phyloP scores from a whole-genome alignment of 1,284 basidiomycete genomes.

The Ceraceosorus bombacis region DNA sequence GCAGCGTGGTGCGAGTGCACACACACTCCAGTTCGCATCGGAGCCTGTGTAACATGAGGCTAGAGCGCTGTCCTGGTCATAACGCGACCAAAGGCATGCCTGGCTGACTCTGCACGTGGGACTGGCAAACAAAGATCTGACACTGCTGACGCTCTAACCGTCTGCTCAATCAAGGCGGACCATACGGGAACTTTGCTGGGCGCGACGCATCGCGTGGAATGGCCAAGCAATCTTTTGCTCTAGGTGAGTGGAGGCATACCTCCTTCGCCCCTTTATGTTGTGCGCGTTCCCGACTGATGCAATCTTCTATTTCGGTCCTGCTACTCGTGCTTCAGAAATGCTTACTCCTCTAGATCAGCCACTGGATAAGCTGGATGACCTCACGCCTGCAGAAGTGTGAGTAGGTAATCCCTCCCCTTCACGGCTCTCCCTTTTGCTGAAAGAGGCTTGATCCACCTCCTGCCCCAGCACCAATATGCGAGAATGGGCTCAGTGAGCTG shows the following conservation, averaged over 20 bases:
- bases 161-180: constrained; percentile 60
- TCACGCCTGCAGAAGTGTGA: constrained; percentile 73
- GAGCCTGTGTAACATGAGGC: neutral
- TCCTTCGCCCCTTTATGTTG: too few relatives aligned
- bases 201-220: constrained; percentile 86
- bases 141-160: neutral
- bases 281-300: constrained; percentile 6
- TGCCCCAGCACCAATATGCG: constrained; percentile 7
- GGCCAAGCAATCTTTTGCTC: constrained; percentile 92
- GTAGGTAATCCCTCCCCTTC: constrained; percentile 44
- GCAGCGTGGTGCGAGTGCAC: neutral
- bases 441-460: neutral
- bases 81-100: neutral
- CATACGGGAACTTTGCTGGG: constrained; percentile 94
- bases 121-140: neutral
- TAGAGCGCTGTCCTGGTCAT: neutral
- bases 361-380: constrained; percentile 70
- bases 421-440: neutral
- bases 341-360: constrained; percentile 74
- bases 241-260: constrained; percentile 55
- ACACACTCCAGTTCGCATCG: neutral
- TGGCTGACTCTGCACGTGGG: neutral
- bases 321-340: constrained; percentile 59
- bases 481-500: constrained; percentile 11
- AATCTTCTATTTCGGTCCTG: too few relatives aligned